Percentiles rank a stretch among this genome's conserved stretches.
phyloP scores from a whole-genome alignment of 768 basidiomycete genomes.

The Rhizopogon vinicolor region DNA sequence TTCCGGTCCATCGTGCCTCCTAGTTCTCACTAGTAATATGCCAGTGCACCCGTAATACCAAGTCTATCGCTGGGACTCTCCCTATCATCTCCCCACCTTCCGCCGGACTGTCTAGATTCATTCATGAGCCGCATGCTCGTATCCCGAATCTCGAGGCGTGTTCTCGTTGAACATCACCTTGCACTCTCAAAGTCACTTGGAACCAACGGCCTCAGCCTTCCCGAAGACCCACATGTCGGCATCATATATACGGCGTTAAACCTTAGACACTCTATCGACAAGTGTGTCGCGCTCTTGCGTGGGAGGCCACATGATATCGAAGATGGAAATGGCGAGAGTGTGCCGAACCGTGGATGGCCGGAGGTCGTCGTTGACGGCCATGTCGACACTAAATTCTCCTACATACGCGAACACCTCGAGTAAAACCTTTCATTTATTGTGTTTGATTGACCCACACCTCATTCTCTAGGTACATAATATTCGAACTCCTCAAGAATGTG shows the following conservation, averaged over 20 bases:
- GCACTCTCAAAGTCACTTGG: slow-evolving; percentile 63
- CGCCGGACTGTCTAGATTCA: slow-evolving; percentile 74
- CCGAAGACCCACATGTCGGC: slow-evolving; percentile 64
- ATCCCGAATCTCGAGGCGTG: slow-evolving; percentile 84
- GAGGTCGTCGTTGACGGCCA: slow-evolving; percentile 73
- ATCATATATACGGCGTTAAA: slow-evolving; percentile 78
- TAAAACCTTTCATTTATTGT: slow-evolving; percentile 28
- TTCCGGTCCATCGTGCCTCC: too few species aligned
- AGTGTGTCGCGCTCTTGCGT: slow-evolving; percentile 55
- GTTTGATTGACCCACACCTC: background rate
- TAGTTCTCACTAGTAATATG: background rate
- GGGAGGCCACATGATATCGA: slow-evolving; percentile 42
- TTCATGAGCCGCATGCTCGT: slow-evolving; percentile 92
- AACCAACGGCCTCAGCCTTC: slow-evolving; percentile 26
- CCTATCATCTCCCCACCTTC: slow-evolving; percentile 74
- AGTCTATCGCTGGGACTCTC: slow-evolving; percentile 78
- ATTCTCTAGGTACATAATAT: slow-evolving; percentile 67
- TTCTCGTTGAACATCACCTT: slow-evolving; percentile 86
- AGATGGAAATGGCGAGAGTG: slow-evolving; percentile 27
- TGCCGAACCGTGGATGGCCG: slow-evolving; percentile 42
- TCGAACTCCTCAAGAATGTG: slow-evolving; percentile 89
- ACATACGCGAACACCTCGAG: slow-evolving; percentile 87
- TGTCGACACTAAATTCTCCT: slow-evolving; percentile 64
- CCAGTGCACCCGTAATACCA: slow-evolving; percentile 75
- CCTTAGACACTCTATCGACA: slow-evolving; percentile 65